phyloP scores from a whole-genome alignment of 371 early-diverging fungal species.

The Mucor plumbeus region DNA sequence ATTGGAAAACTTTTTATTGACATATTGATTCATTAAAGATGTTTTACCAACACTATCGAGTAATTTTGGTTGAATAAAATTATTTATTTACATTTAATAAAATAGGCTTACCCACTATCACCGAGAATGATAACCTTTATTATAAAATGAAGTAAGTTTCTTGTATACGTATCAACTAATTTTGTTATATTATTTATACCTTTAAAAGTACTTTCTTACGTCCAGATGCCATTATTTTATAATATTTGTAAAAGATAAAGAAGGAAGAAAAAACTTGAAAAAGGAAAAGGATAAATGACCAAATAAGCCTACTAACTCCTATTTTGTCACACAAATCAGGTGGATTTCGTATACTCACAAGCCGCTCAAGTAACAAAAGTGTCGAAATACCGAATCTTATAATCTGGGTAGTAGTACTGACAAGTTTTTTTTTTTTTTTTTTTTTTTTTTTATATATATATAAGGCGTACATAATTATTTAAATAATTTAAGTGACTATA shows the following conservation, averaged over 20 bases:
- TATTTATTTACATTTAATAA: not conserved
- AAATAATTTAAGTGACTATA: no score
- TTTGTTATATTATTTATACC: conserved; percentile 3
- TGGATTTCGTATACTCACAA: conserved; percentile 4
- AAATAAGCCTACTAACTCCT: not conserved
- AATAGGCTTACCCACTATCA: conserved; percentile 28
- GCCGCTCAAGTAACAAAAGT: not conserved
- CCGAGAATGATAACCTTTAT: conserved; percentile 28
- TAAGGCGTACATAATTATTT: no score
- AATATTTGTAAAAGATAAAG: not conserved
- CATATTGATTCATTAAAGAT: conserved; percentile 99
- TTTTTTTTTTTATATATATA: no score
- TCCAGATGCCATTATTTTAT: conserved; percentile 19
- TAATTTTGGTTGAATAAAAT: not conserved
- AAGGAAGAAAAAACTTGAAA: conserved; percentile 6
- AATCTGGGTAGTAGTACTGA: not conserved
- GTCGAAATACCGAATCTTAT: not conserved
- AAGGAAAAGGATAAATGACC: conserved; percentile 5
- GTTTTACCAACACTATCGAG: conserved; percentile 84
- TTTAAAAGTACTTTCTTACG: conserved; percentile 28
- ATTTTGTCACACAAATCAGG: conserved; percentile 14
- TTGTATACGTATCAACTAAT: no score
- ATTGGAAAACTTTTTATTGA: conserved; percentile 95
- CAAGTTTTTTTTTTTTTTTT: not conserved
- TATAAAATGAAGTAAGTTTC: not conserved